Conservation (phyloP, 2,329 filamentous ascomycete species). For the Amylocarpus encephaloides region DNA sequence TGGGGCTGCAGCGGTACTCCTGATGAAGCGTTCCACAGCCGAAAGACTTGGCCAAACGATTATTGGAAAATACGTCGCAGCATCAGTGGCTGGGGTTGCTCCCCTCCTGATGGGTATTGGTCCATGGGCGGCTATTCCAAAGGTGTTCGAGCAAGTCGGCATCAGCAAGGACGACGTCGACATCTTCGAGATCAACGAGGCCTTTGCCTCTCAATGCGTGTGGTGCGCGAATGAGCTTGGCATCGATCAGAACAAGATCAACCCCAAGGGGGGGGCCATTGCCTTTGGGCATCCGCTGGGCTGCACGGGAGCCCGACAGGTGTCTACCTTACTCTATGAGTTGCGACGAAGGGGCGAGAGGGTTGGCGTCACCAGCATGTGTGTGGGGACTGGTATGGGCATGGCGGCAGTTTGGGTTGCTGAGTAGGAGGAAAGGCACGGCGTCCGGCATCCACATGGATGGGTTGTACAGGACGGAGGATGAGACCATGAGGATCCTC, state of each 20-base stretch:
- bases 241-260: constrained; percentile 79
- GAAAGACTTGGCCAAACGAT: constrained; percentile 82
- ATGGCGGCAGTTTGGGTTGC: constrained; percentile 97
- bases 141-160: constrained; percentile 81
- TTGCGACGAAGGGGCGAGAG: constrained; percentile 76
- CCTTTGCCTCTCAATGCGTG: constrained; percentile 89
- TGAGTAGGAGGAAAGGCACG: constrained; percentile 51
- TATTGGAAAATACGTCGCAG: constrained; percentile 85
- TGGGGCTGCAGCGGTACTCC: constrained; percentile 86
- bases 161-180: constrained; percentile 86
- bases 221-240: constrained; percentile 89
- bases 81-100: constrained; percentile 79
- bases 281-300: constrained; percentile 94
- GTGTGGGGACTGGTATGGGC: constrained; percentile 93
- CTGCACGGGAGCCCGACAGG: constrained; percentile 88
- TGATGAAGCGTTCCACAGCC: constrained; percentile 92
- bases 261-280: constrained; percentile 94
- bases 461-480: too few relatives aligned
- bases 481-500: constrained; percentile 12
- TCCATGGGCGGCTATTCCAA: constrained; percentile 92
- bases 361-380: constrained; percentile 93
- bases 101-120: constrained; percentile 95
- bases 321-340: constrained; percentile 88
- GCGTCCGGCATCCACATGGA: neutral
- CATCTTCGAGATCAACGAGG: constrained; percentile 99